phyloP scores from a whole-genome alignment of 306 rosid species.

The Cicer pinnatifidum region DNA sequence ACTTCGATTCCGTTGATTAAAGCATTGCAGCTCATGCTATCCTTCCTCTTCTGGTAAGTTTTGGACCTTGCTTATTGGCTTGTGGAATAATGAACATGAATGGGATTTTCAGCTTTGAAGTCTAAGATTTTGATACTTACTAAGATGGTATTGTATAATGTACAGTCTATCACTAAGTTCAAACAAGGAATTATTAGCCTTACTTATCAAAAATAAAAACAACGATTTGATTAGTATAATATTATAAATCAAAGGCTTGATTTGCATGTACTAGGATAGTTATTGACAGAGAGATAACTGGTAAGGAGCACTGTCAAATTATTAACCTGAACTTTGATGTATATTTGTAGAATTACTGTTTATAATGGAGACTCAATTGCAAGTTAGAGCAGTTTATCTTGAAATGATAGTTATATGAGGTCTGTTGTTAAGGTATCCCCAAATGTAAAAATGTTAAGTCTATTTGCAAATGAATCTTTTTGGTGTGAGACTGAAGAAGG shows the following conservation, averaged over 20 bases:
- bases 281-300: background rate
- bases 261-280: constrained; percentile 20
- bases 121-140: background rate
- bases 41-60: constrained; percentile 87
- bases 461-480: background rate
- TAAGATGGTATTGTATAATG: background rate
- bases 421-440: constrained; percentile 24
- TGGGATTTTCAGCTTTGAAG: background rate
- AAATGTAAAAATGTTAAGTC: background rate
- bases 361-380: constrained; percentile 20
- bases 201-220: background rate
- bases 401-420: constrained; percentile 14
- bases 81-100: background rate
- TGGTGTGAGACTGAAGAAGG: constrained; percentile 29
- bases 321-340: constrained; percentile 14
- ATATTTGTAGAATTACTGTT: constrained; percentile 15
- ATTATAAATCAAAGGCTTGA: background rate
- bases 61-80: background rate
- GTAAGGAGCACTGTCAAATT: constrained; percentile 17
- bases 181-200: background rate
- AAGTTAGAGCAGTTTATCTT: constrained; percentile 2
- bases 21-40: constrained; percentile 85
- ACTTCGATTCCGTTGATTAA: constrained; percentile 83
- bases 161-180: background rate
- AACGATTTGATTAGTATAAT: background rate